Evolutionary conservation across 495 filamentous ascomycete species (phyloP).

Genomic region (Annulohypoxylon moriforme): DNA sequence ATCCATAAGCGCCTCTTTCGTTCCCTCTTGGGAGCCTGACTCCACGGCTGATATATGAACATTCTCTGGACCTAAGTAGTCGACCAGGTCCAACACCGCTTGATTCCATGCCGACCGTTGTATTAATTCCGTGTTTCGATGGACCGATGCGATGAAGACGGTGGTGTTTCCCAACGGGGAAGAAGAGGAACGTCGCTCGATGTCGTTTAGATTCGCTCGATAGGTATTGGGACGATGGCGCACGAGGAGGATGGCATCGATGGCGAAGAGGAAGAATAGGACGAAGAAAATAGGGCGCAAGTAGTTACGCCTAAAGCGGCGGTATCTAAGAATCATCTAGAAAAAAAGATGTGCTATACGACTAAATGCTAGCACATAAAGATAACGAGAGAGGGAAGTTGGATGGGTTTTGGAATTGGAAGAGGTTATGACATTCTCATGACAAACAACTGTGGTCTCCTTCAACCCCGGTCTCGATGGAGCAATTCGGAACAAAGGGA

Average conservation of each 20-base stretch:
- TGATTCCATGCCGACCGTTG: slow-evolving; percentile 69
- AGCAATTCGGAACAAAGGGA: slow-evolving; percentile 14
- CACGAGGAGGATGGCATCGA: slow-evolving; percentile 45
- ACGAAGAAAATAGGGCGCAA: slow-evolving; percentile 45
- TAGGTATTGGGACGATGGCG: slow-evolving; percentile 45
- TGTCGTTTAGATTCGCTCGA: slow-evolving; percentile 27
- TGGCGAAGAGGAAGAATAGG: slow-evolving; percentile 47
- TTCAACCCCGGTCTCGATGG: slow-evolving; percentile 29
- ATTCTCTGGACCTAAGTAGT: slow-evolving; percentile 68
- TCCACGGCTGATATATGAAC: slow-evolving; percentile 75
- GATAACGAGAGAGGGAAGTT: slow-evolving; percentile 15
- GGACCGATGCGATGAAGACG: slow-evolving; percentile 73
- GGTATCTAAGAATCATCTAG: slow-evolving; percentile 49
- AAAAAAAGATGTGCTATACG: not conserved
- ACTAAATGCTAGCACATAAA: slow-evolving; percentile 13
- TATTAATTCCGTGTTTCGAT: slow-evolving; percentile 73
- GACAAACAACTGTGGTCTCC: slow-evolving; percentile 18
- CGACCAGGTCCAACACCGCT: slow-evolving; percentile 64
- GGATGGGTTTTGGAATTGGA: slow-evolving; percentile 4
- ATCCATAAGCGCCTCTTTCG: slow-evolving; percentile 68
- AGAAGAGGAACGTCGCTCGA: slow-evolving; percentile 30
- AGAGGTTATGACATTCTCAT: slow-evolving; percentile 35
- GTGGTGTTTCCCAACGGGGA: slow-evolving; percentile 35
- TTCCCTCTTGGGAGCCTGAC: slow-evolving; percentile 74
- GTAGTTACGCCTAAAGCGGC: slow-evolving; percentile 49